These are phyloP conservation scores for Musa troglodytarum DNA, from an alignment of 176 grass and related monocot genomes.

Conservation along the genomic window DNA sequence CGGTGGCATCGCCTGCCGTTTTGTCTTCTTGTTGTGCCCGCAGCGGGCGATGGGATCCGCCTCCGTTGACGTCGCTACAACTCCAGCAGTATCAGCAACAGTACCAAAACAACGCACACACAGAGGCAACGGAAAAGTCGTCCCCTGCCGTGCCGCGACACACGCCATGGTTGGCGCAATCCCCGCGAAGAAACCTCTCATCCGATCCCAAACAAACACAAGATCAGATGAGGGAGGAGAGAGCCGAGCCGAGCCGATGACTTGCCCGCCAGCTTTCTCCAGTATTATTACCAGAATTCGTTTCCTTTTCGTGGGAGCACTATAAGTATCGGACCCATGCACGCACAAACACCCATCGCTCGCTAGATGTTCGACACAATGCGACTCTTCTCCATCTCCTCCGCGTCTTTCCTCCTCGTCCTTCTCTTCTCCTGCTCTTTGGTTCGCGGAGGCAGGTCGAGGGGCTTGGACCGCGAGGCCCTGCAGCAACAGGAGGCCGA, in stretches of 20 bases:
- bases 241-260: too few species aligned
- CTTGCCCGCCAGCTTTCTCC: too few species aligned
- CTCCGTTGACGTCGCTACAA: background rate
- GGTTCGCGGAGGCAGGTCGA: background rate
- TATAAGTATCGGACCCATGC: background rate
- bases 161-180: background rate
- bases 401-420: background rate
- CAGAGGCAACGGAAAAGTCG: too few species aligned
- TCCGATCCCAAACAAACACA: too few species aligned
- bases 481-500: slow-evolving; percentile 60
- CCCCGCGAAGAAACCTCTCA: background rate
- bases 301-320: background rate
- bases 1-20: background rate
- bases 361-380: background rate
- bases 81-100: too few species aligned
- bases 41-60: background rate
- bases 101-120: too few species aligned
- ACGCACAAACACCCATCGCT: background rate
- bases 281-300: too few species aligned
- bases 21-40: background rate
- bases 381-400: slow-evolving; percentile 13
- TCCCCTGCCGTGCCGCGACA: background rate
- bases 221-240: too few species aligned
- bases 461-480: slow-evolving; percentile 14
- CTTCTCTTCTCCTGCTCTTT: slow-evolving; percentile 16